Conservation (phyloP, 202 grass and related monocot genomes). For the Schoenoplectus tabernaemontani region DNA sequence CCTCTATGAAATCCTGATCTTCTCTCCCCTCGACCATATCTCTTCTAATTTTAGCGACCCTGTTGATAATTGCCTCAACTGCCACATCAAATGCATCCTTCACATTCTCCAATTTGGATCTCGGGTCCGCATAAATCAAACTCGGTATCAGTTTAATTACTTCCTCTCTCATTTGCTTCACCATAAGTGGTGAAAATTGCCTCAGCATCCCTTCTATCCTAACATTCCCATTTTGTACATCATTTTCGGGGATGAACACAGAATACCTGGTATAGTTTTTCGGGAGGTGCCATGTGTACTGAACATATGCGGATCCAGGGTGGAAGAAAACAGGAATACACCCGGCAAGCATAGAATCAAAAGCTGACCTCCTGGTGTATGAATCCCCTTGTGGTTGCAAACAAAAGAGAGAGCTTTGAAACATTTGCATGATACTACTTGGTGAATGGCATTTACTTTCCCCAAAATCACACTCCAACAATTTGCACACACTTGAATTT, state of each 20-base stretch:
- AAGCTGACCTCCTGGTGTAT: slow-evolving; percentile 92
- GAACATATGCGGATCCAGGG: slow-evolving; percentile 84
- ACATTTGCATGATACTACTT: slow-evolving; percentile 91
- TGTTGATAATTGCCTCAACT: slow-evolving; percentile 67
- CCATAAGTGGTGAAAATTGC: slow-evolving; percentile 42
- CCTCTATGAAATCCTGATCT: slow-evolving; percentile 76
- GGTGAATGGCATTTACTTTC: slow-evolving; percentile 97
- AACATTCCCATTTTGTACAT: slow-evolving; percentile 41
- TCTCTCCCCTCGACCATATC: slow-evolving; percentile 56
- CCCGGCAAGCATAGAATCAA: slow-evolving; percentile 87
- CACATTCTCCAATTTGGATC: slow-evolving; percentile 75
- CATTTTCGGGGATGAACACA: slow-evolving; percentile 83
- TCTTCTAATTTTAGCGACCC: slow-evolving; percentile 71
- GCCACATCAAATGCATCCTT: slow-evolving; percentile 90
- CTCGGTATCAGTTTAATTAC: slow-evolving; percentile 83
- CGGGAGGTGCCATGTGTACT: slow-evolving; percentile 92
- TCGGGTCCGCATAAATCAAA: slow-evolving; percentile 90
- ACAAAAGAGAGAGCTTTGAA: slow-evolving; percentile 89
- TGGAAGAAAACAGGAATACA: slow-evolving; percentile 98
- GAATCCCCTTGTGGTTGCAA: slow-evolving; percentile 95
- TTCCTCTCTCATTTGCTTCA: slow-evolving; percentile 75
- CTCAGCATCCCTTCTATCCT: slow-evolving; percentile 68
- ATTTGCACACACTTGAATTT: slow-evolving; percentile 59
- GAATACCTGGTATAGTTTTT: slow-evolving; percentile 89
- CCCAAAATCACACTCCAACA: slow-evolving; percentile 87